These are phyloP conservation scores for Sarocladium oryzae DNA, from an alignment of 2,329 filamentous ascomycete species.

Conservation along the genomic window DNA sequence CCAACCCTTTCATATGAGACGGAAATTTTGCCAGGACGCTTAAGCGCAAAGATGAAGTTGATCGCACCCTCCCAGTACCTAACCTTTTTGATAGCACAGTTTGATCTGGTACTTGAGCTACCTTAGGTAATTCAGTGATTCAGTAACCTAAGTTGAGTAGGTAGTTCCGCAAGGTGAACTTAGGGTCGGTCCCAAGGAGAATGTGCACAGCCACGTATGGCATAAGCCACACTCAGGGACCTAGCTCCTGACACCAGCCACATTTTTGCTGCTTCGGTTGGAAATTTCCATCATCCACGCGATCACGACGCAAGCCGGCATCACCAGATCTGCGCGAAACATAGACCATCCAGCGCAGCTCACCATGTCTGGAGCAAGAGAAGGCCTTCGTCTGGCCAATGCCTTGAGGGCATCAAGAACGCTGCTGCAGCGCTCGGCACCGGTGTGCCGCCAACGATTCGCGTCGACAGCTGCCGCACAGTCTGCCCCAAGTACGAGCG, in stretches of 20 bases:
- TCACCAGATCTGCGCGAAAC: slow-evolving; percentile 1
- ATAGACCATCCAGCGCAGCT: slow-evolving; percentile 8
- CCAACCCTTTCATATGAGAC: too few relatives aligned
- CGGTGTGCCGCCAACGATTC: slow-evolving; percentile 28
- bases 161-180: too few relatives aligned
- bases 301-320: not conserved
- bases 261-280: not conserved
- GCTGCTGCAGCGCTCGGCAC: slow-evolving; percentile 18
- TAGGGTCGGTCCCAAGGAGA: too few relatives aligned
- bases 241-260: slow-evolving; percentile 1
- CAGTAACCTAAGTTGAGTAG: too few relatives aligned
- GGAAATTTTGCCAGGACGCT: too few relatives aligned
- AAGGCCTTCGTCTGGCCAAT: slow-evolving; percentile 30
- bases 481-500: slow-evolving; percentile 15
- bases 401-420: slow-evolving; percentile 23
- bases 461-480: slow-evolving; percentile 39
- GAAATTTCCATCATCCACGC: slow-evolving; percentile 14
- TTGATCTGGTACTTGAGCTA: too few relatives aligned
- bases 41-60: too few relatives aligned
- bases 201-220: too few relatives aligned
- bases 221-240: not conserved
- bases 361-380: slow-evolving; percentile 36
- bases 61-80: too few relatives aligned
- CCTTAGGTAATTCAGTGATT: too few relatives aligned
- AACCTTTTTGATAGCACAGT: too few relatives aligned